Evolutionary conservation across 192 early-diverging fungal genomes (phyloP).

Genomic region (Allomyces arbusculus): DNA sequence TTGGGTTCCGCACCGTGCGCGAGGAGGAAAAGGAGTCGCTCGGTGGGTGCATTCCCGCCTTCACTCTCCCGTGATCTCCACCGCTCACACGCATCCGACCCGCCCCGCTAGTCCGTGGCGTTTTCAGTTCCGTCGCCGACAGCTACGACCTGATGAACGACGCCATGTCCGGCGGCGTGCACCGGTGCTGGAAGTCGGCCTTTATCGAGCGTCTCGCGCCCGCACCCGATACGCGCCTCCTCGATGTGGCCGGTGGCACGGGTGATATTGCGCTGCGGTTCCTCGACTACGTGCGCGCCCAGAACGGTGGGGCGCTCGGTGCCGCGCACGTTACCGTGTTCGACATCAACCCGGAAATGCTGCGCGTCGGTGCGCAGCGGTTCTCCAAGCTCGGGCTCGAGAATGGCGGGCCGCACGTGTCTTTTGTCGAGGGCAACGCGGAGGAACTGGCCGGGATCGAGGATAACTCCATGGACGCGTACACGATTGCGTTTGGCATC

Average conservation of each 20-base stretch:
- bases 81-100: too few species aligned
- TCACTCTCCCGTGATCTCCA: neutral
- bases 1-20: slow-evolving; percentile 80
- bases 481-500: slow-evolving; percentile 96
- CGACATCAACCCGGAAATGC: slow-evolving; percentile 94
- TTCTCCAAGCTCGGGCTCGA: slow-evolving; percentile 32
- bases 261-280: slow-evolving; percentile 95
- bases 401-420: slow-evolving; percentile 36
- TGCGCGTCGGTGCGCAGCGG: slow-evolving; percentile 64
- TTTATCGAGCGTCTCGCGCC: slow-evolving; percentile 71
- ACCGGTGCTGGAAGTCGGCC: slow-evolving; percentile 92
- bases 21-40: slow-evolving; percentile 70
- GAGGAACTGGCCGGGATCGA: slow-evolving; percentile 57
- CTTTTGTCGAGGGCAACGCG: slow-evolving; percentile 72
- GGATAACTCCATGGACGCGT: slow-evolving; percentile 65
- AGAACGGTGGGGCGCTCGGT: slow-evolving; percentile 29
- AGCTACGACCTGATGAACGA: slow-evolving; percentile 99
- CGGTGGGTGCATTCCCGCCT: slow-evolving; percentile 17
- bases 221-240: slow-evolving; percentile 49
- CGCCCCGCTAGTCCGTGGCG: slow-evolving; percentile 43
- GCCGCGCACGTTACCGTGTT: slow-evolving; percentile 59
- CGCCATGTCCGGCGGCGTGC: slow-evolving; percentile 79
- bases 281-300: slow-evolving; percentile 54
- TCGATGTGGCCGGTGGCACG: slow-evolving; percentile 96
- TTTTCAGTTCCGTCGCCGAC: slow-evolving; percentile 84